These are phyloP conservation scores for Phytopythium vexans DNA, from an alignment of 352 stramenopile species.

Conservation along the genomic window DNA sequence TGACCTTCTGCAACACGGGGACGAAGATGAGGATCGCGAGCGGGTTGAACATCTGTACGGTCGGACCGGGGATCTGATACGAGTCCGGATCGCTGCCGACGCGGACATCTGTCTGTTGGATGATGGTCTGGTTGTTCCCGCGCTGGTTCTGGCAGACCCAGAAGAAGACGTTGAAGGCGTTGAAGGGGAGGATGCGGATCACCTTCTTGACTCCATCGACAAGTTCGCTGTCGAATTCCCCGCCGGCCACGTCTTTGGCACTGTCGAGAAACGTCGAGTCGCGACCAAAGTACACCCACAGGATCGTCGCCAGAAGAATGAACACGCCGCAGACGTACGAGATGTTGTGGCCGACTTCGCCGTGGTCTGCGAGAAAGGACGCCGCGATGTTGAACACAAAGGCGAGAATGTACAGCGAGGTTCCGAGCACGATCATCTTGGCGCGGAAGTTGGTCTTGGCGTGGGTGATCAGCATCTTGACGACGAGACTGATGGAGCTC, in stretches of 20 bases:
- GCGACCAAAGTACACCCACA: conserved; percentile 43
- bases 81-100: conserved; percentile 26
- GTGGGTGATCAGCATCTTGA: conserved; percentile 27
- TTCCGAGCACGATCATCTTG: conserved; percentile 32
- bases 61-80: conserved; percentile 42
- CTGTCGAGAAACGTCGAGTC: conserved; percentile 46
- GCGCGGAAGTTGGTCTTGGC: conserved; percentile 24
- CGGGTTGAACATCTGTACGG: conserved; percentile 46
- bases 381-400: conserved; percentile 55
- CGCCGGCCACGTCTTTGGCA: conserved; percentile 34
- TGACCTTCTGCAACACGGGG: conserved; percentile 28
- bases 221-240: conserved; percentile 29
- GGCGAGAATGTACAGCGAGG: conserved; percentile 31
- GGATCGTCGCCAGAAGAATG: conserved; percentile 27
- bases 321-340: conserved; percentile 38
- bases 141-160: conserved; percentile 54
- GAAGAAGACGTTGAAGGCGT: conserved; percentile 59
- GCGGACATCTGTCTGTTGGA: conserved; percentile 57
- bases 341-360: conserved; percentile 33
- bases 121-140: conserved; percentile 66
- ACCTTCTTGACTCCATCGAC: conserved; percentile 57
- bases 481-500: conserved; percentile 41
- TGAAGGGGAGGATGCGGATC: conserved; percentile 41
- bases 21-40: conserved; percentile 35
- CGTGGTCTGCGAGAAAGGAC: conserved; percentile 41